Base-by-base conservation (phyloP, 1,139 yeast species). In the Sporopachydermia cereana region DNA sequence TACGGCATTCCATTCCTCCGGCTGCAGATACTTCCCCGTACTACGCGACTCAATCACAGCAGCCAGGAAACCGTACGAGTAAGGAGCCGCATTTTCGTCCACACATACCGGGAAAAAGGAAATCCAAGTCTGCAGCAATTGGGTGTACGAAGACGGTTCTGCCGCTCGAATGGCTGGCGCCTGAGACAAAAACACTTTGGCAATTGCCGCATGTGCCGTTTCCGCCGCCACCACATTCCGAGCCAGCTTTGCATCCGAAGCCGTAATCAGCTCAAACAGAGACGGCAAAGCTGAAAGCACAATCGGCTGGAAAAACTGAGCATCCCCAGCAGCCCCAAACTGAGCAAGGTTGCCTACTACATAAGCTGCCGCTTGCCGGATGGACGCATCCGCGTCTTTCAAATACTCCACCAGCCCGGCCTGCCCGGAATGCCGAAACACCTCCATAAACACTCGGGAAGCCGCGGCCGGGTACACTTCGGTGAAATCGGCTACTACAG, bases 41-140 rank as follows among this genome's bases (percentile, higher is more conserved):
- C 9, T 9, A 7, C 22, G 18, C 9, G 39, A 34, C 22, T 81
- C 81, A 44, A 89, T 80, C 55, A 91, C 69, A 51, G 82, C 84
- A 24, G 80, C 68, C 56, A 91, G 70, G 60, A 86, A 89, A 52
- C 74, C 69, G 64, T 86, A 91, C 23, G 88, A 80, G 62, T 72
- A 85, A n/a, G 88, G 79, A 2, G 97, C 96, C 5, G 94, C 95
- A 54, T 84, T 93, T 41, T 79, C 84, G 62, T 91, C 96, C 54
- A 79, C 82, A 18, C 79, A 65, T 43, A 89, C 74, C 24, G 98
- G 98, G 54, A 91, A 73, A 14, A 88, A 74, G 50, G 74, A 73
- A 47, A 91, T 68, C 97, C 97, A 91, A 16, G 74, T 61, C 50
- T 74, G 79, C 49, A 82, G 69, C 18, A 34, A 20, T 7, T 5